Evolutionary conservation across 495 filamentous ascomycete species (phyloP).

Genomic region (Apodospora peruviana): DNA sequence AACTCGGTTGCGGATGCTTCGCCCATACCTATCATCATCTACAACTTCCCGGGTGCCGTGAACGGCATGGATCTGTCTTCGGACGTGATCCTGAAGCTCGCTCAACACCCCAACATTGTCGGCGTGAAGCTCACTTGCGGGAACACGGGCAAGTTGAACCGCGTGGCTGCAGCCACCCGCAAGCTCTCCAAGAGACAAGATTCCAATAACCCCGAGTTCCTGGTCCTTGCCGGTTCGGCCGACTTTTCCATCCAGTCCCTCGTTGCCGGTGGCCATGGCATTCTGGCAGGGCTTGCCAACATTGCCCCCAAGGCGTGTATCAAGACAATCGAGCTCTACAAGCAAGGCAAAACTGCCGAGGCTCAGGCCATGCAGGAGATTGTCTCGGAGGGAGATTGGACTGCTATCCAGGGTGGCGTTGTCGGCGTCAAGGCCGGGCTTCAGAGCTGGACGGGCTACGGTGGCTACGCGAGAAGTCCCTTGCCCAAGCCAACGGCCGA

Average conservation of each 20-base stretch:
- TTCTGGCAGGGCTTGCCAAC: conserved; percentile 82
- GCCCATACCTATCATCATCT: conserved; percentile 84
- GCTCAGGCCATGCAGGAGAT: conserved; percentile 74
- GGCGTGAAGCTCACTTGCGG: conserved; percentile 91
- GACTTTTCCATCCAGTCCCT: conserved; percentile 87
- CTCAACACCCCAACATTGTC: conserved; percentile 79
- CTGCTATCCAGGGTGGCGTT: conserved; percentile 78
- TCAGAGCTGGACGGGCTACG: conserved; percentile 73
- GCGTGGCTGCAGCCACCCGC: conserved; percentile 74
- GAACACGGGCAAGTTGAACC: conserved; percentile 86
- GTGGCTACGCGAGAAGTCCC: conserved; percentile 69
- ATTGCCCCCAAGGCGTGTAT: conserved; percentile 74
- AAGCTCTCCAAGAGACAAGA: conserved; percentile 65
- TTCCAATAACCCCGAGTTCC: conserved; percentile 52
- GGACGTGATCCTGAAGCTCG: conserved; percentile 67
- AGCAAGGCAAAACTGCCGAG: conserved; percentile 60
- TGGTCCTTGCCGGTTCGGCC: conserved; percentile 81
- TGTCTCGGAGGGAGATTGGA: conserved; percentile 82
- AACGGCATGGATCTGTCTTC: conserved; percentile 77
- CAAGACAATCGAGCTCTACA: conserved; percentile 65
- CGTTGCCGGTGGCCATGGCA: conserved; percentile 75
- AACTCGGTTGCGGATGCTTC: conserved; percentile 70
- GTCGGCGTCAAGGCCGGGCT: conserved; percentile 79
- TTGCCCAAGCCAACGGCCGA: conserved; percentile 62
- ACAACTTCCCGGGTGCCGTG: conserved; percentile 86